phyloP scores from a whole-genome alignment of 441 rosid genomes.

The Cnidoscolus chayamansa region DNA sequence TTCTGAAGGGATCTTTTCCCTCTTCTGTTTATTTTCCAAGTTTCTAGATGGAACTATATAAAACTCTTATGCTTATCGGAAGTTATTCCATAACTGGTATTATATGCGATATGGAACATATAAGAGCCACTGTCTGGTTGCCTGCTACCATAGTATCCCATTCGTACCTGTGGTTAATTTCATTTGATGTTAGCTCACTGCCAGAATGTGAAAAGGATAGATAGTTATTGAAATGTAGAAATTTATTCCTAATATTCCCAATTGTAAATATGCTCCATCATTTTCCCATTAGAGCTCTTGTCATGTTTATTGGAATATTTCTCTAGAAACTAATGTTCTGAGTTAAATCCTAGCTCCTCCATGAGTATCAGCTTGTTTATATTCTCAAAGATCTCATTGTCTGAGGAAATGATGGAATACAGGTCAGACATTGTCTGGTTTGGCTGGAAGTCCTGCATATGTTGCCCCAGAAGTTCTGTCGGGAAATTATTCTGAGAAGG shows the following conservation, averaged over 20 bases:
- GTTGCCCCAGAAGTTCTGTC: conserved; percentile 90
- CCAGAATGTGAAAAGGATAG: background rate
- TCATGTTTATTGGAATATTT: background rate
- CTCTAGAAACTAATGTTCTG: conserved; percentile 1
- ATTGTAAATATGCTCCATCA: background rate
- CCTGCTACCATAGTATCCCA: background rate
- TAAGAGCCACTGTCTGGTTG: background rate
- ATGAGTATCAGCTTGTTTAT: background rate
- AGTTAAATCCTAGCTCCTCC: background rate
- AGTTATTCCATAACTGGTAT: no score
- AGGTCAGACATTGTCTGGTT: conserved; percentile 83
- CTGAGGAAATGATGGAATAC: conserved; percentile 26
- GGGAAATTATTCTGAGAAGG: conserved; percentile 81
- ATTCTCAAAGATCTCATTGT: conserved; percentile 8
- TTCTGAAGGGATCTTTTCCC: no score
- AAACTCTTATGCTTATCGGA: no score
- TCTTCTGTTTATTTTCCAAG: no score
- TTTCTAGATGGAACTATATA: no score
- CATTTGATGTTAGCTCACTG: background rate
- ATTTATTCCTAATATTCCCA: background rate
- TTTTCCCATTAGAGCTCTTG: no score
- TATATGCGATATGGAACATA: no score
- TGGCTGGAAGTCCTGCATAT: conserved; percentile 97
- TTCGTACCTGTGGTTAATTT: background rate
- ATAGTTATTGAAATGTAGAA: background rate